Conservation (phyloP, 345 rosid genomes). For the Carallia pectinifolia region DNA sequence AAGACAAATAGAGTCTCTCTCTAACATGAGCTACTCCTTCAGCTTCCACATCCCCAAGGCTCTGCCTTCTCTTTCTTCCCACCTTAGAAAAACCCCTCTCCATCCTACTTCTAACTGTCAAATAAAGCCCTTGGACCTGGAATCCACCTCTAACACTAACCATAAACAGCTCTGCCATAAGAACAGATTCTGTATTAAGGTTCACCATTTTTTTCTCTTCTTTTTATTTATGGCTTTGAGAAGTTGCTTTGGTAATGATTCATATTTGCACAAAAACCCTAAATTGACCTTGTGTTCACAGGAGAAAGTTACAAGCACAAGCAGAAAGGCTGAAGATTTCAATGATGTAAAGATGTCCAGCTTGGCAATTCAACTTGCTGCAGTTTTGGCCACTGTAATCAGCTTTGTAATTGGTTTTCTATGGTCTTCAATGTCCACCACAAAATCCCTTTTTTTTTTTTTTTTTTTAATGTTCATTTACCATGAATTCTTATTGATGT, state of each 20-base stretch:
- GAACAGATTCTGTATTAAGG: slow-evolving; percentile 22
- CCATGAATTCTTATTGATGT: neutral
- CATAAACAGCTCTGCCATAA: slow-evolving; percentile 17
- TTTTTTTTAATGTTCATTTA: neutral
- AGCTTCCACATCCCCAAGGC: slow-evolving; percentile 32
- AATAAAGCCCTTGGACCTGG: no score
- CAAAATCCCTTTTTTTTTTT: neutral
- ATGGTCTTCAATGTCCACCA: no score
- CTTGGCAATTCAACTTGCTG: slow-evolving; percentile 55
- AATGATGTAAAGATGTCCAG: slow-evolving; percentile 37
- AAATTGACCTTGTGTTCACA: neutral
- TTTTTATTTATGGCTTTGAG: neutral
- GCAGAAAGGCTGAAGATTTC: slow-evolving; percentile 17
- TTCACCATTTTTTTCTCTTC: neutral
- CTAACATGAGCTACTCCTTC: slow-evolving; percentile 37
- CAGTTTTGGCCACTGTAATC: slow-evolving; percentile 52
- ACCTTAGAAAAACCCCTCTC: slow-evolving; percentile 23
- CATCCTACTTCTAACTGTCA: slow-evolving; percentile 12
- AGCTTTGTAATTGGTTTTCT: neutral
- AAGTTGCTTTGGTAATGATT: neutral
- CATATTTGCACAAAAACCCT: neutral
- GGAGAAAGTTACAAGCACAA: slow-evolving; percentile 31
- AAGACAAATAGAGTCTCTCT: slow-evolving; percentile 7
- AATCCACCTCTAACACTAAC: neutral
- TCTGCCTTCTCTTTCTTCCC: slow-evolving; percentile 38